Percentiles rank a stretch among this genome's conserved stretches.
Evolutionary conservation across 139 green algal species (phyloP).

Genomic region (Mesotaenium endlicherianum): DNA sequence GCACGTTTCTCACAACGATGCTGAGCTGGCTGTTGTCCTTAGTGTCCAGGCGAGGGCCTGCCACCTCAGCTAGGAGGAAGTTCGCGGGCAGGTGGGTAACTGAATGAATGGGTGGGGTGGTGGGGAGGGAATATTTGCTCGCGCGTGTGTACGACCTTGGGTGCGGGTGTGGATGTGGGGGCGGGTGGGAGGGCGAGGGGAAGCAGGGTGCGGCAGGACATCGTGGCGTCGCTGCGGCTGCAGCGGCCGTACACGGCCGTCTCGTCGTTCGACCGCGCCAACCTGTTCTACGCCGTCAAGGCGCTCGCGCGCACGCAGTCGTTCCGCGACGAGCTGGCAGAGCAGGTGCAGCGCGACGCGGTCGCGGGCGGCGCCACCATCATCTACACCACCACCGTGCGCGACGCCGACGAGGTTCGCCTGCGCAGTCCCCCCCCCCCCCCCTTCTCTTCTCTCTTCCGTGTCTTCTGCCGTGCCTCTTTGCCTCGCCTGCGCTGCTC

Average conservation of each 20-base stretch:
- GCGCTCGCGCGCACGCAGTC: background rate
- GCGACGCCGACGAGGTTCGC: conserved; percentile 80
- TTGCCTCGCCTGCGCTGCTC: no score
- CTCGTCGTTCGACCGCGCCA: conserved; percentile 89
- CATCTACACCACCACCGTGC: conserved; percentile 85
- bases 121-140: no score
- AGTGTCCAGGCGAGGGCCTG: background rate
- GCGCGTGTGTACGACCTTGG: background rate
- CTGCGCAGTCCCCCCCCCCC: conserved; percentile 11
- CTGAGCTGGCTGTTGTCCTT: background rate
- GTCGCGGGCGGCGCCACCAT: conserved; percentile 73
- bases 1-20: background rate
- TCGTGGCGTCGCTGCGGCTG: conserved; percentile 58
- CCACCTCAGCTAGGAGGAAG: no score
- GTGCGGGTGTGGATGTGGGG: conserved; percentile 6
- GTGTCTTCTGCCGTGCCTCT: background rate
- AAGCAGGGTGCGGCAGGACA: conserved; percentile 55
- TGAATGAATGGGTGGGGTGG: no score
- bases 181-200: conserved; percentile 41
- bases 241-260: conserved; percentile 73
- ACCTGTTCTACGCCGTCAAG: conserved; percentile 63
- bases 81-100: no score
- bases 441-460: background rate
- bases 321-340: conserved; percentile 8
- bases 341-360: conserved; percentile 1